A percentile compares a stretch with the other conserved stretches of the same genome.
phyloP scores from a whole-genome alignment of 352 stramenopile species.

The Phytophthora colocasiae region DNA sequence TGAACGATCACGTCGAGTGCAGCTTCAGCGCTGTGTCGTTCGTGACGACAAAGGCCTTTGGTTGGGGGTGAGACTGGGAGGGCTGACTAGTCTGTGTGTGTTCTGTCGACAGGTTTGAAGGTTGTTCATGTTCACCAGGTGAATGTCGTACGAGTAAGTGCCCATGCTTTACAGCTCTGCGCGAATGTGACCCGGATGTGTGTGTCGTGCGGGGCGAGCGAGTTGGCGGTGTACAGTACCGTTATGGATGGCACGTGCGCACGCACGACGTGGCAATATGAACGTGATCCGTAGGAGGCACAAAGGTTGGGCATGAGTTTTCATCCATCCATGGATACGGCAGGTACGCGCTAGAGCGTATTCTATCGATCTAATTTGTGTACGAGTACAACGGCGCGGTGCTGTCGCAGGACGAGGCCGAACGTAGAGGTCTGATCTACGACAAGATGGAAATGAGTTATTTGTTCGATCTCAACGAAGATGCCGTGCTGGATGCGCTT shows the following conservation, averaged over 20 bases:
- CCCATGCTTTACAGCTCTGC: constrained; percentile 57
- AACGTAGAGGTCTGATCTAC: constrained; percentile 77
- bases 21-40: not conserved
- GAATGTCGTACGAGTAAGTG: constrained; percentile 58
- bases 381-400: constrained; percentile 70
- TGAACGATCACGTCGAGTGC: not conserved
- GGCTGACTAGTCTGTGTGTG: constrained; percentile 7
- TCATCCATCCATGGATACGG: constrained; percentile 65
- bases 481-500: constrained; percentile 89
- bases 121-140: constrained; percentile 48
- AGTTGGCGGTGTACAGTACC: constrained; percentile 27
- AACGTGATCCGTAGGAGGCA: constrained; percentile 32
- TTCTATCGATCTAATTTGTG: constrained; percentile 56
- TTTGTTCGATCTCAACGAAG: constrained; percentile 93
- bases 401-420: constrained; percentile 67
- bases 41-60: not conserved
- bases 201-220: constrained; percentile 54
- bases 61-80: not conserved
- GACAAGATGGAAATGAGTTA: constrained; percentile 86
- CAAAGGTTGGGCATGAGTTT: constrained; percentile 50
- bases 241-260: too few species aligned
- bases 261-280: constrained; percentile 17
- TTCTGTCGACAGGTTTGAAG: constrained; percentile 46
- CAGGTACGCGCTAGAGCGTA: constrained; percentile 52
- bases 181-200: constrained; percentile 67